phyloP scores from a whole-genome alignment of 345 rosid species.

The Leavenworthia alabamica region DNA sequence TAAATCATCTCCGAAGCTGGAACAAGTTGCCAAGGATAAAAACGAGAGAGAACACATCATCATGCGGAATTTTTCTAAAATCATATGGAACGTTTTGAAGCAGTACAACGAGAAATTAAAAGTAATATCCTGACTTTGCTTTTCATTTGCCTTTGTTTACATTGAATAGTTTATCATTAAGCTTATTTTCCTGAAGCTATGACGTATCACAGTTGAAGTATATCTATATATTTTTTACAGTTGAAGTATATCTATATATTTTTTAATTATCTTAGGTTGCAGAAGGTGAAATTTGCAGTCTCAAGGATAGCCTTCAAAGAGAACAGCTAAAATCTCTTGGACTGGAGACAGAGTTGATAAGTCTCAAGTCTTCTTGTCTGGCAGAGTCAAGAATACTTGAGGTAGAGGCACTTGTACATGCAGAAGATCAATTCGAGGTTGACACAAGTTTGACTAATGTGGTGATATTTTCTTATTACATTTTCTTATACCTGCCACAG shows the following conservation, averaged over 20 bases:
- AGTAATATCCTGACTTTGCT: constrained; percentile 34
- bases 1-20: constrained; percentile 8
- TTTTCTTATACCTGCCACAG: background rate
- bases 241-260: background rate
- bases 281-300: constrained; percentile 48
- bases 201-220: background rate
- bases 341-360: constrained; percentile 49
- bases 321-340: constrained; percentile 44
- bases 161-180: constrained; percentile 1
- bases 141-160: background rate
- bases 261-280: constrained; percentile 44
- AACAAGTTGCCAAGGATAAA: constrained; percentile 22
- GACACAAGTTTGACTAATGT: constrained; percentile 20
- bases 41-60: constrained; percentile 46
- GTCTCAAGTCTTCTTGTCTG: constrained; percentile 42
- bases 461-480: constrained; percentile 25
- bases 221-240: no score
- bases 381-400: constrained; percentile 21
- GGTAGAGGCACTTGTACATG: constrained; percentile 21
- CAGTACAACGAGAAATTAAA: constrained; percentile 58
- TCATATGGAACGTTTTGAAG: constrained; percentile 73
- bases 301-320: constrained; percentile 41
- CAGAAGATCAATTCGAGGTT: constrained; percentile 17
- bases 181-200: background rate
- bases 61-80: constrained; percentile 63